These are phyloP conservation scores for Murraya paniculata DNA, from an alignment of 345 rosid species.

Conservation along the genomic window DNA sequence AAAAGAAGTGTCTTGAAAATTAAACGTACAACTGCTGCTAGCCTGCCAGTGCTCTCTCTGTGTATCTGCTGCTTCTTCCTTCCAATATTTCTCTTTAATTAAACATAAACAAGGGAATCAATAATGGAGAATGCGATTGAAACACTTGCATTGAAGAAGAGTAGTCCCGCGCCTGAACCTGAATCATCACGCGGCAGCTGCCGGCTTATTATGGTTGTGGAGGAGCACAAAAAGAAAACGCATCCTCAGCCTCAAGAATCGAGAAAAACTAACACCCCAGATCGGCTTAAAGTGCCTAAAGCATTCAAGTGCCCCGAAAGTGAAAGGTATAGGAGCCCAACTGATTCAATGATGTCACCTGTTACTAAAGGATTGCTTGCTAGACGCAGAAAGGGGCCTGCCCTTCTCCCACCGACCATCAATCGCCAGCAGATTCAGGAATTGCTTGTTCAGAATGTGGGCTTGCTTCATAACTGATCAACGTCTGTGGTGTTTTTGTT, in stretches of 20 bases:
- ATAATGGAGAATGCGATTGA: constrained; percentile 39
- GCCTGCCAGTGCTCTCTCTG: no score
- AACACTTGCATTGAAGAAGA: constrained; percentile 19
- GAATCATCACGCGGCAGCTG: no score
- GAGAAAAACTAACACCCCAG: constrained; percentile 52
- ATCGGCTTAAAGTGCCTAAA: constrained; percentile 63
- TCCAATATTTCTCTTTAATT: no score
- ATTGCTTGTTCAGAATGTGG: constrained; percentile 28
- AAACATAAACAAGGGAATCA: no score
- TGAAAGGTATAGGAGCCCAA: constrained; percentile 80
- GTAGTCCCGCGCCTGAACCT: no score
- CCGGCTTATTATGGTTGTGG: no score
- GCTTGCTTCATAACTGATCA: constrained; percentile 26
- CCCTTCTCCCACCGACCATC: constrained; percentile 60
- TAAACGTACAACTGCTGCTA: no score
- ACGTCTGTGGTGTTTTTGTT: background rate
- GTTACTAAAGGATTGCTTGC: constrained; percentile 78
- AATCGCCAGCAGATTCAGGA: constrained; percentile 37
- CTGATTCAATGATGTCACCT: constrained; percentile 86
- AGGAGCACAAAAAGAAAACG: no score
- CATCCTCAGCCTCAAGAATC: constrained; percentile 14
- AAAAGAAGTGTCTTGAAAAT: no score
- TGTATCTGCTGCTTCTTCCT: no score
- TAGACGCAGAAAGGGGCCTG: constrained; percentile 54
- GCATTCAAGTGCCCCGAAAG: constrained; percentile 80